phyloP scores from a whole-genome alignment of 2,329 filamentous ascomycete genomes.

The Calonectria fujianensis region DNA sequence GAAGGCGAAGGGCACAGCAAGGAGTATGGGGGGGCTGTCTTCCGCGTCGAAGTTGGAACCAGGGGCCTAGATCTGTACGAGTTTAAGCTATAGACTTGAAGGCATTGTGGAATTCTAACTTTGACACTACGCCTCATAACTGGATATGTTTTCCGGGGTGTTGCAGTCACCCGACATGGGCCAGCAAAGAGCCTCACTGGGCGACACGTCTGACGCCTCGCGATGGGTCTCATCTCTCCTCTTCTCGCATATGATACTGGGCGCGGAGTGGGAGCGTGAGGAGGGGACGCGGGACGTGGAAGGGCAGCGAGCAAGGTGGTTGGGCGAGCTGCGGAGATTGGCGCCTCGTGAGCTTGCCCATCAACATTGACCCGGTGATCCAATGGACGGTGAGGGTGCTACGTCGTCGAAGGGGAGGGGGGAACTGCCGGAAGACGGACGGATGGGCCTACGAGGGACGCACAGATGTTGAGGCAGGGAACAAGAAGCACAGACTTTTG shows the following conservation, averaged over 20 bases:
- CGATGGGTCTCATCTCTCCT: conserved; percentile 14
- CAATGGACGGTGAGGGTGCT: conserved; percentile 9
- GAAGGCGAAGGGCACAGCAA: conserved; percentile 78
- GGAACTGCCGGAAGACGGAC: conserved; percentile 3
- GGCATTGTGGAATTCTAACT: conserved; percentile 28
- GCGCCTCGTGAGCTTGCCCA: conserved; percentile 13
- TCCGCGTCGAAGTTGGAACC: conserved; percentile 85
- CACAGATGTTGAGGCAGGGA: conserved; percentile 15
- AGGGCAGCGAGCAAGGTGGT: not conserved
- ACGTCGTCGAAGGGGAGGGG: not conserved
- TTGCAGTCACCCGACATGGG: conserved; percentile 18
- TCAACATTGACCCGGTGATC: conserved; percentile 2
- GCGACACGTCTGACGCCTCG: conserved; percentile 10
- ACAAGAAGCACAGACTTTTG: conserved; percentile 26
- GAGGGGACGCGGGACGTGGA: not conserved
- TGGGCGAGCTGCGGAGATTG: conserved; percentile 3
- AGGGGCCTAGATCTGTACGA: conserved; percentile 78
- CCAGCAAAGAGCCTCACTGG: conserved; percentile 17
- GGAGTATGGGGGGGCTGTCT: conserved; percentile 81
- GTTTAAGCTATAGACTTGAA: conserved; percentile 71
- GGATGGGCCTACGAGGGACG: not conserved
- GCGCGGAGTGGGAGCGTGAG: not conserved
- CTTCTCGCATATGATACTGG: conserved; percentile 5
- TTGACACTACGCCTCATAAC: conserved; percentile 18
- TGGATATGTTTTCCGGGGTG: conserved; percentile 15